Evolutionary conservation across 148 eudicot species (phyloP), one percentile per base, ranked within the genome.

Genomic region (Heliamphora exappendiculata): DNA sequence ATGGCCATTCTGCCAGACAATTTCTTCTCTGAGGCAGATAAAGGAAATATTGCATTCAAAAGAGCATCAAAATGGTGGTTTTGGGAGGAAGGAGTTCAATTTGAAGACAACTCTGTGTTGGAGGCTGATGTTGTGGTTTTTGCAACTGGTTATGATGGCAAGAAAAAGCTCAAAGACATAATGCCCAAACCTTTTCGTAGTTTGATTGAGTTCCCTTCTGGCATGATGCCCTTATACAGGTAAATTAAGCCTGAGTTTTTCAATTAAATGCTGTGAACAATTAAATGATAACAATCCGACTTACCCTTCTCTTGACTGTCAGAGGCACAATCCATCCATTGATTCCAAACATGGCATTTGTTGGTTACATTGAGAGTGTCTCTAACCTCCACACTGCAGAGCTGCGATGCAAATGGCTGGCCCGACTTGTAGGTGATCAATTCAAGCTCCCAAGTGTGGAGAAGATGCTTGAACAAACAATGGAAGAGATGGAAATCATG

Each of bases 281-380:
- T 65, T 36, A 17, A 6, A 37, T 24, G 7, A 41, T 26, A 22
- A 69, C 34, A 70, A 22, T 2, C 4, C 49, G 37, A 17, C 12
- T 28, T 42, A n/a, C n/a, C n/a, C 24, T 44, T 22, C 45, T 34
- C 53, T 19, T 14, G 0, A 3, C 4, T 34, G 67, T 31, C 79
- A 89, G 97, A 86, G 94, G 99, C 36, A 93, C 98, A 33, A 88
- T 93, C 68, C 86, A 93, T 80, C 98, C 99, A 45, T 81, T 87
- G 87, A 93, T 96, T 37, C 99, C 99, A 0, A 96, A 91, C 79
- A 93, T 91, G 98, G 96, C 98, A 9, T 96, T 93, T 79, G 89
- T 93, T 34, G 99, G 99, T 5, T 93, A 88, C 69, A 79, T 93
- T 1, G 98, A 96, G 89, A 91, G 98, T 11, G 93, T 93, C 36